A percentile compares a stretch with the other conserved stretches of the same genome.
These are phyloP conservation scores for Aegilops umbellulata DNA, from an alignment of 176 grass and related monocot genomes.

Conservation along the genomic window DNA sequence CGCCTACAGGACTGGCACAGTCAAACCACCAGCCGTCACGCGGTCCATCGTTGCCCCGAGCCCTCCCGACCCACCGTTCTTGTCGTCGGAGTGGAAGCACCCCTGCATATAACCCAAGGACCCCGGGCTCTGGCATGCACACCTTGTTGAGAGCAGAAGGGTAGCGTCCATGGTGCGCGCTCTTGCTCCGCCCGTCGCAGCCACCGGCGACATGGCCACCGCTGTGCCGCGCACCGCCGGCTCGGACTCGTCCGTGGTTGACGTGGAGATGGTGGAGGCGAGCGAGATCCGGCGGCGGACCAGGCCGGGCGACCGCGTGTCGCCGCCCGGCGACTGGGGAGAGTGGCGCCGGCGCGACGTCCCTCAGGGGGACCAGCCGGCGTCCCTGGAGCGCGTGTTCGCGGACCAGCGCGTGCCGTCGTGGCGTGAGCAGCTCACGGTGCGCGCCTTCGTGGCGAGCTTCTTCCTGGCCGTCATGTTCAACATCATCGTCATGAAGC, in stretches of 20 bases:
- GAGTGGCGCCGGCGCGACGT: neutral
- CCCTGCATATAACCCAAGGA: no score
- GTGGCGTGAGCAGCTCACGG: conserved; percentile 75
- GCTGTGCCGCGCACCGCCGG: neutral
- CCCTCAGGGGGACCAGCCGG: neutral
- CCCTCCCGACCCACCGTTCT: neutral
- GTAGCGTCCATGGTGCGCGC: neutral
- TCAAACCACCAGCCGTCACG: neutral
- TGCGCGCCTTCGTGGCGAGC: conserved; percentile 60
- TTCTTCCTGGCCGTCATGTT: conserved; percentile 70
- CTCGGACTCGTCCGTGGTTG: conserved; percentile 6
- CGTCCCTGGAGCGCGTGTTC: conserved; percentile 44
- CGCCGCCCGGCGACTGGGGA: no score
- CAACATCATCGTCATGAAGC: conserved; percentile 89
- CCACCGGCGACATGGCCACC: neutral
- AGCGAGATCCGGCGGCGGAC: conserved; percentile 29
- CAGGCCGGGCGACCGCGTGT: no score
- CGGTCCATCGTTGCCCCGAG: neutral
- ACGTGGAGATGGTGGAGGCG: conserved; percentile 36
- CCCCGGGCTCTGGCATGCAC: neutral
- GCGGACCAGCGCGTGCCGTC: conserved; percentile 40
- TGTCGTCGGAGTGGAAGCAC: neutral
- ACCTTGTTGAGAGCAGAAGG: neutral
- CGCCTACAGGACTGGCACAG: neutral
- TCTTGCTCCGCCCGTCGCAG: neutral